Percentiles rank a stretch among this genome's conserved stretches.
phyloP scores from a whole-genome alignment of 176 grass and related monocot species.

The Musa troglodytarum region DNA sequence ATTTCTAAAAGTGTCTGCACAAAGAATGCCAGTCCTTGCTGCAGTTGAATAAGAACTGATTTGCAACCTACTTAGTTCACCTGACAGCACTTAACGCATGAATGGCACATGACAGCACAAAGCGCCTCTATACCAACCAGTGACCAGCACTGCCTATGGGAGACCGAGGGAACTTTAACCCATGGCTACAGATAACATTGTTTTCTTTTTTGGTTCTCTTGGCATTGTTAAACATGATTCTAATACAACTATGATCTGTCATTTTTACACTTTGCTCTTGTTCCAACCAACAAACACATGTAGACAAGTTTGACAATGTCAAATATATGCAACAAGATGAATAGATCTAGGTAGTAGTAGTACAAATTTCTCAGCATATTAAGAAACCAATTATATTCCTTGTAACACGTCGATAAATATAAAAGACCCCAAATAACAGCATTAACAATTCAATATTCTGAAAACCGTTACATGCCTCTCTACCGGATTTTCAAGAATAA shows the following conservation, averaged over 20 bases:
- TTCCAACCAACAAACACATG: neutral
- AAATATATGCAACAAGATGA: neutral
- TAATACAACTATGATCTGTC: neutral
- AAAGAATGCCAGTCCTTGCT: neutral
- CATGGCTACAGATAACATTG: neutral
- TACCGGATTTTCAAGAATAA: slow-evolving; percentile 76
- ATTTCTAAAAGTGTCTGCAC: neutral
- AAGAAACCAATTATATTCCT: no score
- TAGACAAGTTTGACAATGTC: neutral
- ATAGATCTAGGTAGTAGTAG: neutral
- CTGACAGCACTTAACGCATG: neutral
- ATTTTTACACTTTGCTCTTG: no score
- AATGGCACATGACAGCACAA: neutral
- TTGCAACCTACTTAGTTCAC: neutral
- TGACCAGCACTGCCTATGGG: neutral
- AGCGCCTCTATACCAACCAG: neutral
- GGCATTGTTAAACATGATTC: neutral
- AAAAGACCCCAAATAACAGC: neutral
- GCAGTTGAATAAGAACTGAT: neutral
- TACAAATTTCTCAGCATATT: neutral
- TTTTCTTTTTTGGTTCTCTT: neutral
- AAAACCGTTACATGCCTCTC: slow-evolving; percentile 43
- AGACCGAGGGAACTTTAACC: neutral
- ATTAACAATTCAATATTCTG: neutral
- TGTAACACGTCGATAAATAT: neutral